Conservation (phyloP, 2,329 filamentous ascomycete genomes). For the Aphanoascus verrucosus region DNA sequence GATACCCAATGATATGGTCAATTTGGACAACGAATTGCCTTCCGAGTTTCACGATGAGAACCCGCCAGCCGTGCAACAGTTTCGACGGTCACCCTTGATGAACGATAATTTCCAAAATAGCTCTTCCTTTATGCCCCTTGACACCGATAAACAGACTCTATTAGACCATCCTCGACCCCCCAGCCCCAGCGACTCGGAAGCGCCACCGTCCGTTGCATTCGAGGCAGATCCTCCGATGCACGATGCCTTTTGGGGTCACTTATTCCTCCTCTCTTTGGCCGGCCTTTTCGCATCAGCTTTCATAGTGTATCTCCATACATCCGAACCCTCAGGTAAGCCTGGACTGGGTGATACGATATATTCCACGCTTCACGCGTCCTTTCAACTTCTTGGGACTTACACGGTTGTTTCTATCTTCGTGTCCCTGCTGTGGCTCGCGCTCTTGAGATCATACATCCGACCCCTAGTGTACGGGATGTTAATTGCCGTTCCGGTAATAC, state of each 20-base stretch:
- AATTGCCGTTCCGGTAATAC: slow-evolving; percentile 71
- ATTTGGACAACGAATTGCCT: slow-evolving; percentile 35
- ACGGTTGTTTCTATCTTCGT: slow-evolving; percentile 83
- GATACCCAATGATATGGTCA: slow-evolving; percentile 36
- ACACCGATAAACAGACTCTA: slow-evolving; percentile 43
- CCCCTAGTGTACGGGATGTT: slow-evolving; percentile 72
- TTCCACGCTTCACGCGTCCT: slow-evolving; percentile 72
- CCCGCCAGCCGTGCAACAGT: slow-evolving; percentile 47
- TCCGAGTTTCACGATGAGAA: slow-evolving; percentile 38
- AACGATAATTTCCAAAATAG: slow-evolving; percentile 30
- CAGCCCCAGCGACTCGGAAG: slow-evolving; percentile 44
- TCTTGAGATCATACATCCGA: slow-evolving; percentile 77
- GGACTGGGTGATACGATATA: slow-evolving; percentile 85
- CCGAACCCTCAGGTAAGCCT: slow-evolving; percentile 53
- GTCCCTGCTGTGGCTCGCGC: slow-evolving; percentile 79
- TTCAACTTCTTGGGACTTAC: slow-evolving; percentile 80
- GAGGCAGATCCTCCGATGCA: slow-evolving; percentile 64
- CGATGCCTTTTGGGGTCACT: slow-evolving; percentile 82
- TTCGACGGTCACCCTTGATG: slow-evolving; percentile 37
- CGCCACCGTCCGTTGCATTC: slow-evolving; percentile 47
- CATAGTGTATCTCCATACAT: slow-evolving; percentile 80
- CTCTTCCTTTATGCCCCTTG: slow-evolving; percentile 38
- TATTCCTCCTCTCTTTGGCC: slow-evolving; percentile 76
- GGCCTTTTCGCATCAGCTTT: slow-evolving; percentile 80
- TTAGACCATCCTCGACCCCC: slow-evolving; percentile 37